Evolutionary conservation across 106 monocot species (phyloP).

Genomic region (Acorus gramineus): DNA sequence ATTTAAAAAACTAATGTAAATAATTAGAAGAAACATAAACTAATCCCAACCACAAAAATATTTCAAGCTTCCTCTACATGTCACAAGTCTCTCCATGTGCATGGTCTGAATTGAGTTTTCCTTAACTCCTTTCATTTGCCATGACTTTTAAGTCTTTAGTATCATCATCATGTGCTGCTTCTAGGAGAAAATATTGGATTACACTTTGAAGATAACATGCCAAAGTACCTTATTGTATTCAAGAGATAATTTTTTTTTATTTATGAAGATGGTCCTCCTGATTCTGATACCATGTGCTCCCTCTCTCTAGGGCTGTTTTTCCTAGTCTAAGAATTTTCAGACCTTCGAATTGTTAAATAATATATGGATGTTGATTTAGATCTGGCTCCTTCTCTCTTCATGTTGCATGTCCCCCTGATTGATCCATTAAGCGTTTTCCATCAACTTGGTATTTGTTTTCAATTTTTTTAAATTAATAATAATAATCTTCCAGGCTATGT

Average conservation of each 20-base stretch:
- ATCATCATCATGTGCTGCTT: slow-evolving; percentile 21
- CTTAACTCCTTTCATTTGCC: background rate
- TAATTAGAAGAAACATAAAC: no score
- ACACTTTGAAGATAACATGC: background rate
- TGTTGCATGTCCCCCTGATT: background rate
- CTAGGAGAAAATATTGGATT: slow-evolving; percentile 25
- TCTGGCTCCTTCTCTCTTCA: no score
- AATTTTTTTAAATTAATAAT: background rate
- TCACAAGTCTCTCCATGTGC: slow-evolving; percentile 15
- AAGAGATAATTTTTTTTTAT: background rate
- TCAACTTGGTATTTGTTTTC: slow-evolving; percentile 18
- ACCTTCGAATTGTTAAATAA: no score
- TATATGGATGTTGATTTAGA: no score
- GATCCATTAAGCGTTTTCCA: background rate
- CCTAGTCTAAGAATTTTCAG: background rate
- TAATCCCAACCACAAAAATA: no score
- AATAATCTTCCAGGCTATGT: slow-evolving; percentile 2
- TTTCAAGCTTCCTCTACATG: no score
- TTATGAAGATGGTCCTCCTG: background rate
- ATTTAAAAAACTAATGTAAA: no score
- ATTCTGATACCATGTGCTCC: slow-evolving; percentile 4
- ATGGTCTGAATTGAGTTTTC: background rate
- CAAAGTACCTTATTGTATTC: background rate
- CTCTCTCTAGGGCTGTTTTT: background rate
- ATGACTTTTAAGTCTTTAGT: background rate